Evolutionary conservation across 208 protist genomes (phyloP), one percentile per base, ranked within the genome.

Genomic region (Crithidia thermophila): DNA sequence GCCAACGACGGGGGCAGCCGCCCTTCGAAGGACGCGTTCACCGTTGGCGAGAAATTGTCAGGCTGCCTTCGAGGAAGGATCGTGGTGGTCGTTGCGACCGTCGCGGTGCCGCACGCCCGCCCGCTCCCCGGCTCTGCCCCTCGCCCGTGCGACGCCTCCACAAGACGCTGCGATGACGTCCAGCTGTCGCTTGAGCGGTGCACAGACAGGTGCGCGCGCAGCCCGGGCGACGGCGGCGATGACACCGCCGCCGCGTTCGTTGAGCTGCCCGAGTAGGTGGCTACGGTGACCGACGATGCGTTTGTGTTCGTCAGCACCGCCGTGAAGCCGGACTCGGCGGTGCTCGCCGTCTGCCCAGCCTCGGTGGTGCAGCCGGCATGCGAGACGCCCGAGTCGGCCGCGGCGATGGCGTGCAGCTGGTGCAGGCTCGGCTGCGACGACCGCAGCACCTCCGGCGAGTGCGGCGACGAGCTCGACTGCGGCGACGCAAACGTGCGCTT

Each of bases 271-370:
- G 55, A 8, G 27, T 30, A 47, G 11, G 23, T 14, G 4, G 34
- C 23, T 11, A 3, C 16, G 42, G 18, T 51, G 25, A 51, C 42
- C 5, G 27, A 28, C 42, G 28, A 13, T 2, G 16, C 16, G 30
- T 51, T 62, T 3, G 42, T 39, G 57, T 51, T 62, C 18, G 39
- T 51, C 42, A 34, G 27, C 42, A 62, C 57, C 16, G 57, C 42
- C 42, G 57, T 62, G 42, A 62, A 49, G 57, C 57, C 57, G n/a
- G 23, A 36, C 42, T 62, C 57, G 14, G 55, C 39, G 0, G 57
- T 39, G 1, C 42, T n/a, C 11, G 42, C 3, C 11, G 39, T 16
- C 21, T 62, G 42, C 4, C 28, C 23, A 7, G 40, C 20, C 8
- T 62, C 55, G 25, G 30, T 25, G 18, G 50, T 10, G n/a, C n/a